Base-by-base conservation (phyloP, 2,329 filamentous ascomycete genomes). In the Botrytis paeoniae region DNA sequence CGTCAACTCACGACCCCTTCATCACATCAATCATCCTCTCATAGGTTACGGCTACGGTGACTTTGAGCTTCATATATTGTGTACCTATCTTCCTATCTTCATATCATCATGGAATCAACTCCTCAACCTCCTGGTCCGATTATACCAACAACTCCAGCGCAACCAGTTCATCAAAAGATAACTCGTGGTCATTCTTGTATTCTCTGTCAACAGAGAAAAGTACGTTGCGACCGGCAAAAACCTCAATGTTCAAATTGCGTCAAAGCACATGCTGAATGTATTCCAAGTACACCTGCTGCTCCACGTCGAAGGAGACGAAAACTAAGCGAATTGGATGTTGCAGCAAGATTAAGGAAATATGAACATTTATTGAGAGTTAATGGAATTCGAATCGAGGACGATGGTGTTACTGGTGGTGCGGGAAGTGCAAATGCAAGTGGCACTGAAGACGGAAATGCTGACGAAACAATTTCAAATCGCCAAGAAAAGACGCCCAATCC, bases 1-100 rank as follows among this genome's bases (percentile, higher is more conserved):
- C 65, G 22, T 63, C 59, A 64, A 22, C 22, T 39, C 43, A 54
- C 32, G 10, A 37, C 45, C 82, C 86, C 39, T 84, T n/a, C 86
- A 59, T 63, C 29, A 70, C 69, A 35, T 68, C 71, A 39, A 72
- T 73, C 14, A 9, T 51, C 43, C 22, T n/a, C 63, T n/a, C 29
- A n/a, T 39, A 39, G 48, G 25, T n/a, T n/a, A 12, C 48, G 48
- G 48, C 25, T 12, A 25, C 22, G 22, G 45, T 25, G 48, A n/a
- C 45, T 10, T 20, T 18, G 16, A 25, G 22, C 4, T 35, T n/a
- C n/a, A 9, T 18, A 65, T n/a, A n/a, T 16, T 9, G 4, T 37
- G 48, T 37, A 51, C 25, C 63, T n/a, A n/a, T n/a, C n/a, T n/a
- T n/a, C n/a, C n/a, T n/a, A n/a, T n/a, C n/a, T 65, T 65, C 35